Evolutionary conservation across 345 rosid genomes (phyloP).

Genomic region (Stellera chamaejasme): DNA sequence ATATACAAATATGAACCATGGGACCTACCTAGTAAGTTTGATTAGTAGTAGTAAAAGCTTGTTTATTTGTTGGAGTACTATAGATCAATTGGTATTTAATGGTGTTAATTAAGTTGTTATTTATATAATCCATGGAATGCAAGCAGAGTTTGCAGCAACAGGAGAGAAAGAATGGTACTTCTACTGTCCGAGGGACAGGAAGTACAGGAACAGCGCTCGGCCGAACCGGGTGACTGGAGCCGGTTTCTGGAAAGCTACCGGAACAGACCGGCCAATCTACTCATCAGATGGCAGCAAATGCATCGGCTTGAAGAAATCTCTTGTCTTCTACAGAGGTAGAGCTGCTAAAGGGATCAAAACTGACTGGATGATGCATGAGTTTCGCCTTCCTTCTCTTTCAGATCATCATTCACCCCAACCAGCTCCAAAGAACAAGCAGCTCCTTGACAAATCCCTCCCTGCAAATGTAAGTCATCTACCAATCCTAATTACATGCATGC

Average conservation of each 20-base stretch:
- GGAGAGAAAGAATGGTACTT: constrained; percentile 98
- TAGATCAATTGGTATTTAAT: too few relatives aligned
- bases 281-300: constrained; percentile 62
- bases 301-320: constrained; percentile 88
- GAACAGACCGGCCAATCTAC: constrained; percentile 94
- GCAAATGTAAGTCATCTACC: constrained; percentile 33
- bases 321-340: constrained; percentile 88
- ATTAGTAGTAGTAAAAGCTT: too few relatives aligned
- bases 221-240: constrained; percentile 93
- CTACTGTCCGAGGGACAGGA: constrained; percentile 87
- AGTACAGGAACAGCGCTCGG: constrained; percentile 82
- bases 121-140: background rate
- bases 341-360: constrained; percentile 92
- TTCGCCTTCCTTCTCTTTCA: constrained; percentile 65
- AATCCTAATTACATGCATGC: background rate
- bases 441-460: constrained; percentile 54
- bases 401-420: constrained; percentile 31
- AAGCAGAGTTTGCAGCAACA: constrained; percentile 49
- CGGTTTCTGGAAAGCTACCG: constrained; percentile 97
- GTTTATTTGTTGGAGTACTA: too few relatives aligned
- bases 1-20: constrained; percentile 92
- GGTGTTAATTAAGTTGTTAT: too few relatives aligned
- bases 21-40: constrained; percentile 91
- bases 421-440: constrained; percentile 21
- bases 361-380: constrained; percentile 99